These are phyloP conservation scores for Rhytidiadelphus loreus DNA, from an alignment of 225 moss, liverwort and hornwort species.

Conservation along the genomic window DNA sequence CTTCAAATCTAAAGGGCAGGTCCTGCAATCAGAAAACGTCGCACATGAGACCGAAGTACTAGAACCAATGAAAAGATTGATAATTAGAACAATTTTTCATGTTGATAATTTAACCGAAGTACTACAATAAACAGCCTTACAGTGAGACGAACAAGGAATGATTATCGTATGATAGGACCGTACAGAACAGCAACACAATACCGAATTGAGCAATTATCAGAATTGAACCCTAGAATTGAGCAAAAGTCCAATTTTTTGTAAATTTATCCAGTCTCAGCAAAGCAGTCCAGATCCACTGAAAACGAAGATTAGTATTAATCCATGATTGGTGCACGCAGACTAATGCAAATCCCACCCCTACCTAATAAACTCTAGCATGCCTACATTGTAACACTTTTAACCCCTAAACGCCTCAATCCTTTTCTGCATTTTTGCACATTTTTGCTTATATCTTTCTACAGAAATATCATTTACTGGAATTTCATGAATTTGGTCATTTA, in stretches of 20 bases:
- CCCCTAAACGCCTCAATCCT: too few relatives aligned
- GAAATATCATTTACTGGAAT: too few relatives aligned
- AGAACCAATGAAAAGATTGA: not conserved
- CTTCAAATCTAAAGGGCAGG: constrained; percentile 87
- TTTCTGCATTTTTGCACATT: too few relatives aligned
- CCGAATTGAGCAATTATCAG: not conserved
- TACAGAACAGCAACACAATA: not conserved
- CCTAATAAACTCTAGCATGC: not conserved
- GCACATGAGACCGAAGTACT: not conserved
- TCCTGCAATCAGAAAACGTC: constrained; percentile 27
- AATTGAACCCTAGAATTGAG: not conserved
- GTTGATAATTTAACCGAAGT: not conserved
- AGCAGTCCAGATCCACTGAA: not conserved
- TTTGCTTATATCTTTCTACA: too few relatives aligned
- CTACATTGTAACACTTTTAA: not conserved
- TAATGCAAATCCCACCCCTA: not conserved
- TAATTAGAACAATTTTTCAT: not conserved
- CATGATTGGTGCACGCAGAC: not conserved
- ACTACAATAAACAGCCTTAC: not conserved
- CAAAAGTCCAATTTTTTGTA: not conserved
- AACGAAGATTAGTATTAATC: not conserved
- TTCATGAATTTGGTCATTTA: too few relatives aligned
- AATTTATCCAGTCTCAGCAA: not conserved
- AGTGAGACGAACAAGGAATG: not conserved
- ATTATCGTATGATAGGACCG: not conserved